A percentile compares a stretch with the other conserved stretches of the same genome.
phyloP scores from a whole-genome alignment of 23 red algal species.

The Gracilaria domingensis region DNA sequence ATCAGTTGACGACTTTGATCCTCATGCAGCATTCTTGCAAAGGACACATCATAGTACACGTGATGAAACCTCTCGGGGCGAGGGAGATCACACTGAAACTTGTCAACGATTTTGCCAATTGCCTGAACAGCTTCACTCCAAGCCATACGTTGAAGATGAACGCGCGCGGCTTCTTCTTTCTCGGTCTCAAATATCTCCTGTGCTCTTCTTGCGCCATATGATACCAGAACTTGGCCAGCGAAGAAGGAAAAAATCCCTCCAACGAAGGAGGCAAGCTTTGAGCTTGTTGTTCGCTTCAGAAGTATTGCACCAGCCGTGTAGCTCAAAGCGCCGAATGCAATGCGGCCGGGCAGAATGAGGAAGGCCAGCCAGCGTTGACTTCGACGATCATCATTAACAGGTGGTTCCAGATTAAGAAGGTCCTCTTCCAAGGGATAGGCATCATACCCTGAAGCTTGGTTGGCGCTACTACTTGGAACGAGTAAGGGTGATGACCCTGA shows the following conservation, averaged over 20 bases:
- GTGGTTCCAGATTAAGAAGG: background rate
- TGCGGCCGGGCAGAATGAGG: conserved; percentile 54
- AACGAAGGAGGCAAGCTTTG: background rate
- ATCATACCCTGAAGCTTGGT: no score
- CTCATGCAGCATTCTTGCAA: conserved; percentile 48
- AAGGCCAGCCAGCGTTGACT: conserved; percentile 26
- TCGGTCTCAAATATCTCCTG: background rate
- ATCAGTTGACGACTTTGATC: background rate
- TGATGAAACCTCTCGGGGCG: conserved; percentile 34
- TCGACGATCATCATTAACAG: conserved; percentile 23
- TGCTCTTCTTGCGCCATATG: background rate
- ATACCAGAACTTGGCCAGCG: conserved; percentile 31
- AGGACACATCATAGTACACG: conserved; percentile 55
- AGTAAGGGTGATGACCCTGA: background rate
- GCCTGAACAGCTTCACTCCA: conserved; percentile 73
- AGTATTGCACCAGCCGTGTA: conserved; percentile 30
- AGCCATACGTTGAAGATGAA: conserved; percentile 39
- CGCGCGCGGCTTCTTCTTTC: background rate
- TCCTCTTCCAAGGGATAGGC: background rate
- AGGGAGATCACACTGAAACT: conserved; percentile 43
- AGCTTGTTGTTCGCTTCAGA: background rate
- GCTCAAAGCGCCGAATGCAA: conserved; percentile 56
- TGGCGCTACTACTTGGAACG: background rate
- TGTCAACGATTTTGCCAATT: conserved; percentile 69
- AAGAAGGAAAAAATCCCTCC: conserved; percentile 23